Evolutionary conservation across 2,329 filamentous ascomycete species (phyloP).

Genomic region (Nakataea oryzae): DNA sequence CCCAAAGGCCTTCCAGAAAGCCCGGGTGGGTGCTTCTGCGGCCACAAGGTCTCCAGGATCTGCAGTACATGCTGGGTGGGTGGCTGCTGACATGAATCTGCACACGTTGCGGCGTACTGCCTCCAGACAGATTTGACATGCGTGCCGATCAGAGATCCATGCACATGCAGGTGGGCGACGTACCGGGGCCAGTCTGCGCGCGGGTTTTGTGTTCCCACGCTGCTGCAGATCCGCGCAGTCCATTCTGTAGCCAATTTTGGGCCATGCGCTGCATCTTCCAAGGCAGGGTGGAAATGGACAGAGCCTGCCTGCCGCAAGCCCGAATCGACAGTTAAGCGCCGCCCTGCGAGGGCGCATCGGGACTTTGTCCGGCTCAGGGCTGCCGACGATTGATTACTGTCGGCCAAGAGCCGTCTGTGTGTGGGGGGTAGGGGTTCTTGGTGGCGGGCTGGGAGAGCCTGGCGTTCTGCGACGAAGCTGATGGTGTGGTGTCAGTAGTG

Average conservation of each 20-base stretch:
- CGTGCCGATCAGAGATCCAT: neutral
- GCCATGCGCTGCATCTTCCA: neutral
- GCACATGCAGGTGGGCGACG: neutral
- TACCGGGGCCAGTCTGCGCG: neutral
- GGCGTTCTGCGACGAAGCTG: neutral
- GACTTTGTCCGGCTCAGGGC: neutral
- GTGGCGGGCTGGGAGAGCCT: neutral
- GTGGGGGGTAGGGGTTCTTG: no score
- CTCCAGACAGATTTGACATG: neutral
- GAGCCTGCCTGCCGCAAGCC: neutral
- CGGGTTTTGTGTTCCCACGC: neutral
- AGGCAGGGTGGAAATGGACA: neutral
- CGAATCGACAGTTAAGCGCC: neutral
- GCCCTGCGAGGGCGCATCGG: neutral
- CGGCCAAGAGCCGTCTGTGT: neutral
- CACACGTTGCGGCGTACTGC: neutral
- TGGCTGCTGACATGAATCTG: neutral
- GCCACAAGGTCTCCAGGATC: neutral
- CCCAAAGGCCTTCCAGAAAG: neutral
- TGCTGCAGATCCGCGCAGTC: neutral
- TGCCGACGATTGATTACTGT: neutral
- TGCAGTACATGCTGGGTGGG: neutral
- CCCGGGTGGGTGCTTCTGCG: neutral
- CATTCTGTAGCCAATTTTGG: neutral
- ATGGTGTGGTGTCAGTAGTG: neutral